Evolutionary conservation across 805 yeast genomes (phyloP), one percentile per base, ranked within the genome.

Genomic region (Sugiyamaella floridensis): DNA sequence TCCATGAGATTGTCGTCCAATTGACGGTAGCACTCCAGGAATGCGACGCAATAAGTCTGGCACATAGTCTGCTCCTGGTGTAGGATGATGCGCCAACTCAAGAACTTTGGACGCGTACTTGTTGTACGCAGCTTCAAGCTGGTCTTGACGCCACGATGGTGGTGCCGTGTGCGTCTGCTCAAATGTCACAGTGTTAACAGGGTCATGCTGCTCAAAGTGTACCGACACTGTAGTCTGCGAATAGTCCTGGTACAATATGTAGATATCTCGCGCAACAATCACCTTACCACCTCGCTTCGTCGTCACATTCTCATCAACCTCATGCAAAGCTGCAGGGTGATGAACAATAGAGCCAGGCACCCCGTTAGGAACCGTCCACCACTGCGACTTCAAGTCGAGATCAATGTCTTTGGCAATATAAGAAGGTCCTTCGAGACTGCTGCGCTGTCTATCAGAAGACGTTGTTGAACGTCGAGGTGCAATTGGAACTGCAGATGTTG

Each of bases 1-100:
- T 41, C 98, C 98, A 65, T 73, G 86, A 0, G 86, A 77, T 59
- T 85, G 81, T 40, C 70, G 66, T 0, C 89, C 95, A 46, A 87
- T 77, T 1, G 86, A 77, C 45, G 72, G 76, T 20, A 84, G 64
- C 2, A 77, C 68, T 2, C 71, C 71, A n/a, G 73, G 70, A 11
- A 79, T 51, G 51, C 68, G 66, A 0, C 63, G 54, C 12, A 75
- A 64, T 18, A 54, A 48, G 10, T 57, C 55, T 63, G 47, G 49
- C 20, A 14, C 14, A 15, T 28, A 34, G 19, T n/a, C n/a, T 9
- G 51, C 19, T 12, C 42, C 43, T 8, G 69, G 69, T 15, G 72
- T 52, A 20, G 69, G 55, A n/a, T 60, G 59, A 10, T 62, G 63
- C 1, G 86, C 84, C 3, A 67, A 55, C 26, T 72, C 71, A 40